Evolutionary conservation across 23 red algal genomes (phyloP).

Genomic region (Rhodosorus marinus): DNA sequence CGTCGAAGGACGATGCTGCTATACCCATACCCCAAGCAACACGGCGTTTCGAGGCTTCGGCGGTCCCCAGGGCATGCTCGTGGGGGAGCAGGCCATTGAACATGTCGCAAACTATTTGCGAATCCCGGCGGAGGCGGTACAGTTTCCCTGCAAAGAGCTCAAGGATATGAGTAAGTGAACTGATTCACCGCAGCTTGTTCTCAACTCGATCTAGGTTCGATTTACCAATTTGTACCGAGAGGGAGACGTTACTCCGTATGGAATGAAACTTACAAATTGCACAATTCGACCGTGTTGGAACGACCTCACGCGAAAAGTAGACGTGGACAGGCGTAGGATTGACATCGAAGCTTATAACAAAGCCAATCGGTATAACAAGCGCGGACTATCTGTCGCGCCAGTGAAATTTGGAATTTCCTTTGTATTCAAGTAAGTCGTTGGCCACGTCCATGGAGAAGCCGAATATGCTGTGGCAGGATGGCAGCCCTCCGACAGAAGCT

Average conservation of each 20-base stretch:
- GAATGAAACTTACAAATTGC: slow-evolving; percentile 24
- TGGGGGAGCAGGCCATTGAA: slow-evolving; percentile 46
- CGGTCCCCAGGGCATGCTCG: slow-evolving; percentile 66
- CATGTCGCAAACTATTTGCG: slow-evolving; percentile 29
- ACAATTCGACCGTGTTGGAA: slow-evolving; percentile 30
- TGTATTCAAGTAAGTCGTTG: no score
- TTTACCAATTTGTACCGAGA: background rate
- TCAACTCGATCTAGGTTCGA: no score
- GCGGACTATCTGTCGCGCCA: slow-evolving; percentile 37
- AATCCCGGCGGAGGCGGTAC: slow-evolving; percentile 9
- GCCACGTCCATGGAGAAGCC: no score
- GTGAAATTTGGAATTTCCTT: slow-evolving; percentile 86
- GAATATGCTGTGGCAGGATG: no score
- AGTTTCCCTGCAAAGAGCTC: no score
- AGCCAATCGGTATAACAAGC: slow-evolving; percentile 18
- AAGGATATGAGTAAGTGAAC: no score
- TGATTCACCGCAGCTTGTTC: no score
- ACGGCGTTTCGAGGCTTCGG: slow-evolving; percentile 86
- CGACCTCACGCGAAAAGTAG: slow-evolving; percentile 5
- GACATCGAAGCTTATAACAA: slow-evolving; percentile 26
- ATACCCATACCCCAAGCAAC: slow-evolving; percentile 33
- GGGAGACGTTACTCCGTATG: slow-evolving; percentile 13
- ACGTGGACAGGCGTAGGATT: slow-evolving; percentile 1
- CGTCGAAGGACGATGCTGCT: slow-evolving; percentile 22
- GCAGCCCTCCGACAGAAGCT: no score